These are phyloP conservation scores for Penicillium simplicissimum DNA, from an alignment of 495 filamentous ascomycete species.

Conservation along the genomic window DNA sequence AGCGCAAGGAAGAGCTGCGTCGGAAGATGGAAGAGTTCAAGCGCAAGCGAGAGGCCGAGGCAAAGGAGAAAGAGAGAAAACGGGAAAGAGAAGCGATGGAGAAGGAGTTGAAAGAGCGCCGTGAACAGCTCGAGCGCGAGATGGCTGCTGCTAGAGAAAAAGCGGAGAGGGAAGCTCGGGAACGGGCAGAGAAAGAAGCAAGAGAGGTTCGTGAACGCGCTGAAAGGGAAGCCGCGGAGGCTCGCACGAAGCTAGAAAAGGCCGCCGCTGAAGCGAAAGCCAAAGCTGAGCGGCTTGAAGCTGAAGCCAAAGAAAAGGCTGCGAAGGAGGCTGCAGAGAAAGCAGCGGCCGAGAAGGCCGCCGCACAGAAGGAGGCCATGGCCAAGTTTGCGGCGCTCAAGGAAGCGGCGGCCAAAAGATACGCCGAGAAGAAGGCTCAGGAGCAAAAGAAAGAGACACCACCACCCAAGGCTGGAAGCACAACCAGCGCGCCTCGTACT, in stretches of 20 bases:
- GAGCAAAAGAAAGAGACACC: conserved; percentile 37
- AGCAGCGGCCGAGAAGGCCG: conserved; percentile 46
- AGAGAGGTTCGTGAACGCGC: conserved; percentile 34
- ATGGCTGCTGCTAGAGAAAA: conserved; percentile 48
- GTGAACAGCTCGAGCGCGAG: conserved; percentile 51
- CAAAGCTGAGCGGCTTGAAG: conserved; percentile 41
- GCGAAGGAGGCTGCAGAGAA: conserved; percentile 47
- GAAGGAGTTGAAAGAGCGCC: conserved; percentile 48
- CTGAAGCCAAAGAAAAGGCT: conserved; percentile 40
- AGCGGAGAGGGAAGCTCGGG: conserved; percentile 46
- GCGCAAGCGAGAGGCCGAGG: conserved; percentile 42
- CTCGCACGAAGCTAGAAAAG: conserved; percentile 29
- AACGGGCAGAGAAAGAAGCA: conserved; percentile 42
- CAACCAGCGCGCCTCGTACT: conserved; percentile 37
- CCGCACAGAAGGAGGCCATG: conserved; percentile 49
- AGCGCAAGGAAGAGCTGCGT: conserved; percentile 48
- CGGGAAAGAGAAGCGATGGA: conserved; percentile 54
- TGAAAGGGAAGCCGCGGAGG: conserved; percentile 40
- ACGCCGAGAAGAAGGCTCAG: conserved; percentile 49
- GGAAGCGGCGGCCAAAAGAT: conserved; percentile 47
- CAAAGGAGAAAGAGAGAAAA: conserved; percentile 46
- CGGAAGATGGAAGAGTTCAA: conserved; percentile 68
- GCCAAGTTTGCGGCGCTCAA: conserved; percentile 48
- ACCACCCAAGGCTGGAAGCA: conserved; percentile 32
- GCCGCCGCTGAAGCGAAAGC: conserved; percentile 37